phyloP scores from a whole-genome alignment of 2,329 filamentous ascomycete genomes.

The Hypomyces rosellus region DNA sequence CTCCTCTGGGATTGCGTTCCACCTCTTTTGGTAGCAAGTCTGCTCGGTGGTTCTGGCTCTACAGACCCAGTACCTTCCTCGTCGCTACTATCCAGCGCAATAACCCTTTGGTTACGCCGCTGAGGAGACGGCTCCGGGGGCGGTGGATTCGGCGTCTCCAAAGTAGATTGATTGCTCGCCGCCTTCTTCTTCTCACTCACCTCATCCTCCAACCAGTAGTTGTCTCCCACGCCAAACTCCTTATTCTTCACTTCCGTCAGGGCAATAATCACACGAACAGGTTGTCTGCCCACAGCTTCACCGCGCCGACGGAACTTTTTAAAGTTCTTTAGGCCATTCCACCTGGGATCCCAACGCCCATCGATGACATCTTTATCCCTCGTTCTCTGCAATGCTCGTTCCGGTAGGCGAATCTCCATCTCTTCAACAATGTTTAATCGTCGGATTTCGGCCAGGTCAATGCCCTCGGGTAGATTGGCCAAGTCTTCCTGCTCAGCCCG shows the following conservation, averaged over 20 bases:
- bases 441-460: constrained; percentile 67
- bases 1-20: constrained; percentile 25
- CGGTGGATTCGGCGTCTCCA: constrained; percentile 6
- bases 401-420: constrained; percentile 54
- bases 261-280: constrained; percentile 55
- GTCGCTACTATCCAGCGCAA: constrained; percentile 34
- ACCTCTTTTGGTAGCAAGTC: background rate
- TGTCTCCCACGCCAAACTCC: constrained; percentile 66
- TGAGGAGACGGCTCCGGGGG: constrained; percentile 11
- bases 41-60: background rate
- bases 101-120: constrained; percentile 18
- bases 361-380: constrained; percentile 46
- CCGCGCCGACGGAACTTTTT: constrained; percentile 72
- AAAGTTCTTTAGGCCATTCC: constrained; percentile 95
- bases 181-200: constrained; percentile 24
- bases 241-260: constrained; percentile 67
- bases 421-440: constrained; percentile 71
- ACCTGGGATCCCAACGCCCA: constrained; percentile 73
- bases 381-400: constrained; percentile 19
- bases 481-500: constrained; percentile 48
- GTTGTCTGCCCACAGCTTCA: constrained; percentile 36
- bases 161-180: constrained; percentile 19
- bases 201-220: constrained; percentile 65
- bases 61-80: constrained; percentile 17
- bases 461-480: constrained; percentile 50